Evolutionary conservation across 2,329 filamentous ascomycete species (phyloP).

Genomic region (Teratosphaeria gauchensis): DNA sequence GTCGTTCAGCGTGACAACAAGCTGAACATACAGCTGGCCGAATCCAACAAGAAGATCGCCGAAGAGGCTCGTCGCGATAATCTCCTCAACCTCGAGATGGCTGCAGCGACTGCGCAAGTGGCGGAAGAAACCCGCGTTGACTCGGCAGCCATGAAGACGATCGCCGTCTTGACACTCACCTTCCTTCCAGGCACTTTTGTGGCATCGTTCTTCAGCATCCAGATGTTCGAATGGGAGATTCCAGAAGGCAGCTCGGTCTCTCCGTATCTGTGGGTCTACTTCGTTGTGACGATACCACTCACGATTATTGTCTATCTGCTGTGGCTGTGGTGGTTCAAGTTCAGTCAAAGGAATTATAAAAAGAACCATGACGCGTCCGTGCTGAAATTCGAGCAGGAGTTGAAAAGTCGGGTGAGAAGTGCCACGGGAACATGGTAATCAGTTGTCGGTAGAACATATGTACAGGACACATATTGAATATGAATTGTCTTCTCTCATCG

Average conservation of each 20-base stretch:
- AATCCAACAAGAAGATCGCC: constrained; percentile 25
- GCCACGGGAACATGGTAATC: constrained; percentile 19
- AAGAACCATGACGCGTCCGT: constrained; percentile 19
- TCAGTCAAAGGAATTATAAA: constrained; percentile 17
- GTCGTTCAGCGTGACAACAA: constrained; percentile 25
- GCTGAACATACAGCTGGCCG: constrained; percentile 24
- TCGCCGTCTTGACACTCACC: constrained; percentile 34
- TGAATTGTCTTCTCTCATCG: too few species aligned
- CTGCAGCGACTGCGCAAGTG: constrained; percentile 25
- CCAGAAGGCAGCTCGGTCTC: constrained; percentile 15
- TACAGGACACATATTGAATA: neutral
- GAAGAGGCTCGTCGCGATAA: constrained; percentile 26
- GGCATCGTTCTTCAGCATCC: constrained; percentile 26
- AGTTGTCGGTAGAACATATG: neutral
- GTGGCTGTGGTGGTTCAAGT: constrained; percentile 23
- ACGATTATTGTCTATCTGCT: constrained; percentile 20
- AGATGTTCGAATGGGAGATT: constrained; percentile 16
- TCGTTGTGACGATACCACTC: constrained; percentile 24
- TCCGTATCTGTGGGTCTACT: constrained; percentile 23
- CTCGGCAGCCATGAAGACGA: constrained; percentile 36
- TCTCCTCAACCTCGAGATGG: constrained; percentile 25
- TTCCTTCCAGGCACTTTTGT: constrained; percentile 34
- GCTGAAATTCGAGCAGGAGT: constrained; percentile 20
- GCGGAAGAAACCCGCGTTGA: constrained; percentile 27
- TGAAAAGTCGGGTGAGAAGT: constrained; percentile 21